These are phyloP conservation scores for Clavispora asparagi DNA, from an alignment of 805 yeast genomes.

Conservation along the genomic window DNA sequence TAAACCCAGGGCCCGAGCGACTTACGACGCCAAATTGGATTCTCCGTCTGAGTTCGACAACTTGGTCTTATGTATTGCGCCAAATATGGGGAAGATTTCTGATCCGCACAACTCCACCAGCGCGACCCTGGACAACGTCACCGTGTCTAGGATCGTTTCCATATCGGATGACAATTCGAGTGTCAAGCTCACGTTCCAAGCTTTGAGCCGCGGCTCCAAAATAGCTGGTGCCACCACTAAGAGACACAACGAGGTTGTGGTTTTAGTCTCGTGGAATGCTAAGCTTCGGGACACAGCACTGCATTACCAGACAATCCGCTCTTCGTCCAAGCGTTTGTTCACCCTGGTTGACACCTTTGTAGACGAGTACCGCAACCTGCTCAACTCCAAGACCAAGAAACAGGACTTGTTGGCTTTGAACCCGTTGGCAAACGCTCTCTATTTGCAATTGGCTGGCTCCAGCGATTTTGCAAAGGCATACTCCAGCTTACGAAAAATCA, in stretches of 20 bases:
- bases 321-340: slow-evolving; percentile 19
- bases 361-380: slow-evolving; percentile 31
- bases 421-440: slow-evolving; percentile 58
- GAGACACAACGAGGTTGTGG: slow-evolving; percentile 20
- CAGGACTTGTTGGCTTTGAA: slow-evolving; percentile 43
- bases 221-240: slow-evolving; percentile 1
- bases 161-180: slow-evolving; percentile 39
- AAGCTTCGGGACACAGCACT: slow-evolving; percentile 14
- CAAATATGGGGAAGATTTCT: slow-evolving; percentile 28
- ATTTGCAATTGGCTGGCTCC: slow-evolving; percentile 47
- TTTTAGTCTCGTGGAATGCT: slow-evolving; percentile 22
- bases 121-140: slow-evolving; percentile 21
- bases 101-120: slow-evolving; percentile 8
- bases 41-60: slow-evolving; percentile 25
- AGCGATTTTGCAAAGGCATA: slow-evolving; percentile 44
- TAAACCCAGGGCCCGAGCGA: not conserved
- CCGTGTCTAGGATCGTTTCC: slow-evolving; percentile 45
- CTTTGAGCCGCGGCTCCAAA: slow-evolving; percentile 40
- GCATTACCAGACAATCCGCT: slow-evolving; percentile 16
- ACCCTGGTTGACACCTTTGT: slow-evolving; percentile 36
- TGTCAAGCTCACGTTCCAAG: slow-evolving; percentile 45
- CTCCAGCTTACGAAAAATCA: slow-evolving; percentile 31
- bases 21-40: not conserved
- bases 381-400: slow-evolving; percentile 11
- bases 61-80: slow-evolving; percentile 33